A percentile compares a stretch with the other conserved stretches of the same genome.
Conservation (phyloP, 1,284 basidiomycete genomes). For the Irpex sp. region DNA sequence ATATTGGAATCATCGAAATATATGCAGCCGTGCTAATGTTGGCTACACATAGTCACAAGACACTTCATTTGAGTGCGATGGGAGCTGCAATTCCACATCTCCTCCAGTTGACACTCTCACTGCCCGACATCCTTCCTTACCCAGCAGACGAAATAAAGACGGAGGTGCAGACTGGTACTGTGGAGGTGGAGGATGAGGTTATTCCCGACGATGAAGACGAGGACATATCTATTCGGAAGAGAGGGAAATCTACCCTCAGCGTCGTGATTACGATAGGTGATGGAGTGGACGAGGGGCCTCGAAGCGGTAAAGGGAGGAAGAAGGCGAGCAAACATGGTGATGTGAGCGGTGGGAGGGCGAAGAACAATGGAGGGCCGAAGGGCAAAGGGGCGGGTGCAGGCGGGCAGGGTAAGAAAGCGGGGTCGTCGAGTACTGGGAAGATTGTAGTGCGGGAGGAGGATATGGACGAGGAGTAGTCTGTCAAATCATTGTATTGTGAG, state of each 20-base stretch:
- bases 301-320: constrained; percentile 13
- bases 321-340: constrained; percentile 15
- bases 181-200: constrained; percentile 78
- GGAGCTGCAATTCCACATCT: constrained; percentile 87
- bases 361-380: not conserved
- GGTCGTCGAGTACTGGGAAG: constrained; percentile 13
- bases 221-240: constrained; percentile 60
- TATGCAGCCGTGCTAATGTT: not conserved
- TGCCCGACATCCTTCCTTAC: constrained; percentile 76
- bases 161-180: constrained; percentile 71
- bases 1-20: not conserved
- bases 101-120: constrained; percentile 64
- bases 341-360: not conserved
- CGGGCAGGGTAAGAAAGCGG: not conserved
- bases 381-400: constrained; percentile 18
- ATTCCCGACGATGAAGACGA: constrained; percentile 73
- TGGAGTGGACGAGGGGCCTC: constrained; percentile 41
- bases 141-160: constrained; percentile 59
- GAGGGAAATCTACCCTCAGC: constrained; percentile 64
- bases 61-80: constrained; percentile 76
- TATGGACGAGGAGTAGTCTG: constrained; percentile 22
- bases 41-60: constrained; percentile 57
- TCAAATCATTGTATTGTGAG: not conserved
- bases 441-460: constrained; percentile 34
- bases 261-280: constrained; percentile 60